A percentile compares a stretch with the other conserved stretches of the same genome.
These are phyloP conservation scores for Fraxinus dipetala DNA, from an alignment of 305 asterid species.

Conservation along the genomic window DNA sequence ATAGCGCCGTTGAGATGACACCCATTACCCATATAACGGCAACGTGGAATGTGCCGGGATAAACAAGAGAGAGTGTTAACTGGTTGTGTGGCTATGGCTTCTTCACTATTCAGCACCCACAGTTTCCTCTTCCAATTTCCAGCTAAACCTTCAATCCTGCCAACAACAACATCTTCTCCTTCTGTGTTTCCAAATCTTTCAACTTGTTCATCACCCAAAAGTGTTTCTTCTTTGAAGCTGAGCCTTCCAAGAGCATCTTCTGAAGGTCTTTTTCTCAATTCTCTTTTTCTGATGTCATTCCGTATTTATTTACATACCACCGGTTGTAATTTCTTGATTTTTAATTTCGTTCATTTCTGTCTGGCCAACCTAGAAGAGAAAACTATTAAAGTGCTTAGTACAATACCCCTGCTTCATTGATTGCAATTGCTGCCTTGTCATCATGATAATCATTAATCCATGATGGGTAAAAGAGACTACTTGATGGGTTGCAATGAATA, in stretches of 20 bases:
- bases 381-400: background rate
- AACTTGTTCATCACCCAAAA: constrained; percentile 23
- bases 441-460: background rate
- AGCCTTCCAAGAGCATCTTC: constrained; percentile 42
- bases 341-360: background rate
- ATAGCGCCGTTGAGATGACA: background rate
- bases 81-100: constrained; percentile 34
- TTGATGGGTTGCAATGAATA: background rate
- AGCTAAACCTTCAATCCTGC: background rate
- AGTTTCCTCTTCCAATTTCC: background rate
- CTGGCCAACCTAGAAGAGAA: background rate
- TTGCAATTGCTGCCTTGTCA: background rate
- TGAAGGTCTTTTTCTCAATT: constrained; percentile 40
- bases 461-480: background rate
- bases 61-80: background rate
- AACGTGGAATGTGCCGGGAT: background rate
- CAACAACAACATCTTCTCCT: constrained; percentile 17
- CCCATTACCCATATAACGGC: background rate
- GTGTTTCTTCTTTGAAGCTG: constrained; percentile 23
- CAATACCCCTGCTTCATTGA: background rate
- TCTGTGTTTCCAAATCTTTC: constrained; percentile 18
- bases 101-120: constrained; percentile 32
- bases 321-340: background rate
- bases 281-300: background rate
- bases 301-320: background rate